Evolutionary conservation across 345 rosid species (phyloP).

Genomic region (Clarkia xantiana): DNA sequence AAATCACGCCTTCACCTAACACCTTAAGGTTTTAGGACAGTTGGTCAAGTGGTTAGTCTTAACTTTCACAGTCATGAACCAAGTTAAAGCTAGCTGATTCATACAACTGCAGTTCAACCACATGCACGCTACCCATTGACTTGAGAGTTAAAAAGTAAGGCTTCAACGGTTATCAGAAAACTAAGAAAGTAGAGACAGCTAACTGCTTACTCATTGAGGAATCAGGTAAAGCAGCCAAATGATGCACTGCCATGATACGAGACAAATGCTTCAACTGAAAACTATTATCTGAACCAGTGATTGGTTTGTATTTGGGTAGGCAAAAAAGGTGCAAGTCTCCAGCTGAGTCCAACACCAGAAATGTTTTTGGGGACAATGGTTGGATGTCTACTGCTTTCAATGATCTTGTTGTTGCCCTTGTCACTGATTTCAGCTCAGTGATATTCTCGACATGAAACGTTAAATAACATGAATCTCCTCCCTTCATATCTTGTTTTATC

Average conservation of each 20-base stretch:
- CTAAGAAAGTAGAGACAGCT: neutral
- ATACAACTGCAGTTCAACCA: neutral
- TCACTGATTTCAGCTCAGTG: conserved; percentile 16
- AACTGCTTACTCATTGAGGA: conserved; percentile 39
- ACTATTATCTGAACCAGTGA: conserved; percentile 23
- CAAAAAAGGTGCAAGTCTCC: conserved; percentile 39
- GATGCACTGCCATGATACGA: conserved; percentile 49
- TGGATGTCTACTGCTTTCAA: conserved; percentile 44
- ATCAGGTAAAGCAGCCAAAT: conserved; percentile 53
- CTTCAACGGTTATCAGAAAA: neutral
- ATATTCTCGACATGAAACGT: conserved; percentile 23
- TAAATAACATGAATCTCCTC: conserved; percentile 31
- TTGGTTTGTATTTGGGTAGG: conserved; percentile 25
- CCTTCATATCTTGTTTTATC: conserved; percentile 31
- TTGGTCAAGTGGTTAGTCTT: too few species aligned
- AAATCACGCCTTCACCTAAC: too few species aligned
- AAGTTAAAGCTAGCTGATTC: too few species aligned
- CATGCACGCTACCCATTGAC: neutral
- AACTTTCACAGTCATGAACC: too few species aligned
- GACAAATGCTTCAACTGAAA: conserved; percentile 40
- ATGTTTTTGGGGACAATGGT: conserved; percentile 37
- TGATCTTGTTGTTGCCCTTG: conserved; percentile 9
- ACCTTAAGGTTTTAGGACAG: too few species aligned
- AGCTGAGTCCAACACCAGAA: conserved; percentile 44
- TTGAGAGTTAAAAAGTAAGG: neutral